These are phyloP conservation scores for Mariannaea sp. DNA, from an alignment of 2,329 filamentous ascomycete genomes.

Conservation along the genomic window DNA sequence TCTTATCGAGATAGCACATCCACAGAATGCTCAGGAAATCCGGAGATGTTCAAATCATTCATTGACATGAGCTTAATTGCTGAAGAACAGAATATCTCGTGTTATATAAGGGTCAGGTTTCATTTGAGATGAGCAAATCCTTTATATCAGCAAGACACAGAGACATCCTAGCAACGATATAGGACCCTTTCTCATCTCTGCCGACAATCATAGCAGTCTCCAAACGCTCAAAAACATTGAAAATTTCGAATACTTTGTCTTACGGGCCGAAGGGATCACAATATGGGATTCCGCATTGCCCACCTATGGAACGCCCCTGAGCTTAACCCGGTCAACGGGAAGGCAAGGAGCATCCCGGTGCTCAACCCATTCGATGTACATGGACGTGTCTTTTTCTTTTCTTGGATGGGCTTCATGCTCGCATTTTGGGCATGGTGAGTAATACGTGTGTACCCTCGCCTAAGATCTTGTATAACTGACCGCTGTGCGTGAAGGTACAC, in stretches of 20 bases:
- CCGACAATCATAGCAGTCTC: not conserved
- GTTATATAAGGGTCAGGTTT: conserved; percentile 30
- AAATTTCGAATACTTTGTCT: not conserved
- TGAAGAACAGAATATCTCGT: conserved; percentile 16
- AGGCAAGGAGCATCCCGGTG: conserved; percentile 78
- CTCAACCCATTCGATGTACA: conserved; percentile 80
- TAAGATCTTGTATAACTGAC: conserved; percentile 19
- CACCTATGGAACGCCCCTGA: conserved; percentile 57
- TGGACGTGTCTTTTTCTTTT: conserved; percentile 89
- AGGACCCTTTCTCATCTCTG: not conserved
- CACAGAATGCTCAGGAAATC: conserved; percentile 29
- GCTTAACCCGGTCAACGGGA: conserved; percentile 82
- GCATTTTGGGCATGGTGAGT: conserved; percentile 81
- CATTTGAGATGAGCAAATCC: conserved; percentile 10
- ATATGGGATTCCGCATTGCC: conserved; percentile 39
- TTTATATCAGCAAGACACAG: conserved; percentile 24
- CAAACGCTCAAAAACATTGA: not conserved
- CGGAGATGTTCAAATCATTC: conserved; percentile 31
- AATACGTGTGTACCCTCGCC: not conserved
- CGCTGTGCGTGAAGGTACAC: conserved; percentile 61
- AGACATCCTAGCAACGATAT: not conserved
- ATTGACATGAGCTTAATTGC: not conserved
- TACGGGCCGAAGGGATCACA: conserved; percentile 2
- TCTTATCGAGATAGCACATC: conserved; percentile 27
- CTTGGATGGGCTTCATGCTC: conserved; percentile 84